A percentile compares a stretch with the other conserved stretches of the same genome.
Conservation (phyloP, 2,329 filamentous ascomycete genomes). For the Paraphoma chrysanthemicola region DNA sequence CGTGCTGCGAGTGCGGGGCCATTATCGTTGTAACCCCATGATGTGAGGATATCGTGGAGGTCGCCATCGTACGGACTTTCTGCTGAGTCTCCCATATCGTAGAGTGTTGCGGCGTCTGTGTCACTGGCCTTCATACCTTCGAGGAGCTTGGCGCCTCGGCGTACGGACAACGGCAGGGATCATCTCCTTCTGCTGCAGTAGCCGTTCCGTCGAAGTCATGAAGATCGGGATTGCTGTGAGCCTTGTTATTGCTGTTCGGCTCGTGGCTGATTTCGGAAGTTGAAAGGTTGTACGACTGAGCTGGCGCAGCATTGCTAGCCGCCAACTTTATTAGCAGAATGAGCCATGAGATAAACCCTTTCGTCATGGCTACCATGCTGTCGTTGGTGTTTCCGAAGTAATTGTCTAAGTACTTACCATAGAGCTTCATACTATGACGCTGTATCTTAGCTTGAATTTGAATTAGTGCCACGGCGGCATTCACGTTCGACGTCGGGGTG, state of each 20-base stretch:
- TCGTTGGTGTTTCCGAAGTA: too few relatives aligned
- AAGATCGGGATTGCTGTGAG: not conserved
- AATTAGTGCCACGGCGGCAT: too few relatives aligned
- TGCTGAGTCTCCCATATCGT: slow-evolving; percentile 4
- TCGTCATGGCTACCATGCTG: too few relatives aligned
- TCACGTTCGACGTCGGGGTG: too few relatives aligned
- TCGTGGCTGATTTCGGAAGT: not conserved
- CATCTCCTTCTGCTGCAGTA: not conserved
- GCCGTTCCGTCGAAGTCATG: not conserved
- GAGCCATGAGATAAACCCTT: not conserved
- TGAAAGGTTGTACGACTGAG: not conserved
- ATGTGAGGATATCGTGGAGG: slow-evolving; percentile 5
- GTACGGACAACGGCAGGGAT: slow-evolving; percentile 8
- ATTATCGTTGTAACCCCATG: slow-evolving; percentile 21
- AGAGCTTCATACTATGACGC: too few relatives aligned
- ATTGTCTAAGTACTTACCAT: too few relatives aligned
- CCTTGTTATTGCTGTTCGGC: not conserved
- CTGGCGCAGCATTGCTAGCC: not conserved
- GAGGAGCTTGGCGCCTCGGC: slow-evolving; percentile 14
- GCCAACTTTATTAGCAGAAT: not conserved
- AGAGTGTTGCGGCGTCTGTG: slow-evolving; percentile 11
- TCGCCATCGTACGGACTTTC: slow-evolving; percentile 14
- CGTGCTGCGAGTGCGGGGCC: slow-evolving; percentile 4
- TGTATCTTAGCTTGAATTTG: too few relatives aligned
- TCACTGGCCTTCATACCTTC: slow-evolving; percentile 17